These are phyloP conservation scores for Cardamine occulta DNA, from an alignment of 345 rosid genomes.

Conservation along the genomic window DNA sequence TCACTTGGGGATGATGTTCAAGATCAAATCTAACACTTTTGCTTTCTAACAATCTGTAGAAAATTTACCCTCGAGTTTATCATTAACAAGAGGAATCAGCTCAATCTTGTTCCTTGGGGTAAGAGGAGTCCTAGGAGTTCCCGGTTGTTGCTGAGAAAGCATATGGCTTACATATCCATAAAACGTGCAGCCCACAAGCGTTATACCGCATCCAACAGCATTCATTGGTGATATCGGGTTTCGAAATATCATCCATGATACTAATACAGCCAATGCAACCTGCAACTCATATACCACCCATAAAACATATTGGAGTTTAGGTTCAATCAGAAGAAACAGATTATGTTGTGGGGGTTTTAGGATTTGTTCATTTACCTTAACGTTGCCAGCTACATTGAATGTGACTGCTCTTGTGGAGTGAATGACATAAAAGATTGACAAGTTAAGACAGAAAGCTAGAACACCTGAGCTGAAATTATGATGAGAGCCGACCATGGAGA, in stretches of 20 bases:
- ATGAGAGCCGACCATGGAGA: constrained; percentile 54
- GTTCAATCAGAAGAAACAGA: not conserved
- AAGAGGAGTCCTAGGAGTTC: constrained; percentile 78
- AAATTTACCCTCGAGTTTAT: constrained; percentile 69
- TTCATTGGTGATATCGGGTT: constrained; percentile 81
- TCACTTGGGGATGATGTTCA: not conserved
- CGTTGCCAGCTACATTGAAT: constrained; percentile 94
- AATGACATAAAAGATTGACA: constrained; percentile 91
- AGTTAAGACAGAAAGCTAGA: constrained; percentile 89
- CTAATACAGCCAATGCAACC: constrained; percentile 87
- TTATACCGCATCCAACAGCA: constrained; percentile 83
- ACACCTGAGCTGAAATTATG: constrained; percentile 82
- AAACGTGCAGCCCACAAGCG: constrained; percentile 87
- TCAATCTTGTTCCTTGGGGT: constrained; percentile 67
- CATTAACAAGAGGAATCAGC: constrained; percentile 82
- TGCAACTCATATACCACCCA: constrained; percentile 32
- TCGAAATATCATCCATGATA: constrained; percentile 83
- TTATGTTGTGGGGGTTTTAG: not conserved
- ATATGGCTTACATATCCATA: constrained; percentile 86
- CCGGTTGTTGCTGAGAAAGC: constrained; percentile 71
- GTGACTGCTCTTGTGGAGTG: constrained; percentile 97
- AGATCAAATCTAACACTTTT: constrained; percentile 9
- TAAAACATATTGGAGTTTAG: not conserved
- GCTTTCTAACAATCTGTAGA: not conserved
- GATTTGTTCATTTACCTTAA: constrained; percentile 60